Evolutionary conservation across 345 rosid genomes (phyloP).

Genomic region (Hibiscus trionum): DNA sequence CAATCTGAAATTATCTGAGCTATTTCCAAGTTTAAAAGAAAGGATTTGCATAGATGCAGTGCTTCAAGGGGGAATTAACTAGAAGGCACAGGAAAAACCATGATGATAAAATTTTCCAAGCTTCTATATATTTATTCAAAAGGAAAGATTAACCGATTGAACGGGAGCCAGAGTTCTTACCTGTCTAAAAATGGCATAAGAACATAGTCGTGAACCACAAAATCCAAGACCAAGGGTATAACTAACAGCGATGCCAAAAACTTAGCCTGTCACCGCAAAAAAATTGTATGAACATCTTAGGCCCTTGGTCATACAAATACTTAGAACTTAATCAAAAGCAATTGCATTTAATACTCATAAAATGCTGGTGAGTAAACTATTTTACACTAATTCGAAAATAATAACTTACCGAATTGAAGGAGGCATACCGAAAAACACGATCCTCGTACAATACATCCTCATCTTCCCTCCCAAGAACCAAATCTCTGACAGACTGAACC

Average conservation of each 20-base stretch:
- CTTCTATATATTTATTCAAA: not conserved
- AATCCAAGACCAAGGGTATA: conserved; percentile 82
- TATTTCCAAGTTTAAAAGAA: not conserved
- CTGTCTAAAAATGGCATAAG: conserved; percentile 96
- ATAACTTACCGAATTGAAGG: conserved; percentile 60
- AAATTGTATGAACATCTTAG: conserved; percentile 13
- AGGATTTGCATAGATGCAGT: not conserved
- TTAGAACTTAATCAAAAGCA: not conserved
- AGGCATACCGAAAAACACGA: conserved; percentile 77
- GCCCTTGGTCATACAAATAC: not conserved
- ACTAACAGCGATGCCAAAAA: conserved; percentile 70
- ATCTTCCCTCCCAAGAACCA: conserved; percentile 66
- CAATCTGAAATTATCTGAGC: not conserved
- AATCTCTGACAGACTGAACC: conserved; percentile 58
- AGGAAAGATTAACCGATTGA: not conserved
- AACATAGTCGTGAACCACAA: conserved; percentile 81
- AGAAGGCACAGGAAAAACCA: not conserved
- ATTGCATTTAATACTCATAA: not conserved
- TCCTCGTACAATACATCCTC: conserved; percentile 89
- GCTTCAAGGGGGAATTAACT: not conserved
- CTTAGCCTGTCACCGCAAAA: conserved; percentile 62
- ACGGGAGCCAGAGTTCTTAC: conserved; percentile 19
- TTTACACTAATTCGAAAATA: not conserved
- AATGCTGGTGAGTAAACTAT: not conserved
- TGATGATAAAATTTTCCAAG: not conserved